Evolutionary conservation across 2,329 filamentous ascomycete species (phyloP).

Genomic region (Fusarium virguliforme): DNA sequence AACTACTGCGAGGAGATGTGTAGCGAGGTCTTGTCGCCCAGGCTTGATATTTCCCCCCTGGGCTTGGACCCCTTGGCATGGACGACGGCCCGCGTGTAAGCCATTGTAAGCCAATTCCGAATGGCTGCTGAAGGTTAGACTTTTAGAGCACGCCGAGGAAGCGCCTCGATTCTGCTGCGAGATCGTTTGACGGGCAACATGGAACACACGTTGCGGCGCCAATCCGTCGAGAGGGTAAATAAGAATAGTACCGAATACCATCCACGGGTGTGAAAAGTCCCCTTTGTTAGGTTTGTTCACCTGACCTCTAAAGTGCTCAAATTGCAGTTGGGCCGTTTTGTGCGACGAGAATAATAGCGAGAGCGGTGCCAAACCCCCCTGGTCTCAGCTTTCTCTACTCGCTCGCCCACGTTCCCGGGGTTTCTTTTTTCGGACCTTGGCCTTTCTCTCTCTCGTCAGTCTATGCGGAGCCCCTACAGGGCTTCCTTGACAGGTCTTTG

Average conservation of each 20-base stretch:
- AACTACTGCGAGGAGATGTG: not conserved
- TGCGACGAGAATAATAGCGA: constrained; percentile 20
- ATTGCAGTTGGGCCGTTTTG: constrained; percentile 41
- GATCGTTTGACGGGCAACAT: constrained; percentile 16
- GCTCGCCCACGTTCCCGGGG: constrained; percentile 17
- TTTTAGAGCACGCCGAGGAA: constrained; percentile 19
- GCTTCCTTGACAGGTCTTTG: constrained; percentile 45
- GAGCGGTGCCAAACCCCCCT: constrained; percentile 39
- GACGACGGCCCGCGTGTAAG: constrained; percentile 34
- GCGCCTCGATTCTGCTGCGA: not conserved
- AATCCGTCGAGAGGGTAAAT: not conserved
- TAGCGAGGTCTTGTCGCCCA: not conserved
- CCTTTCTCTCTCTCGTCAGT: constrained; percentile 20
- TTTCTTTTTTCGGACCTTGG: constrained; percentile 22
- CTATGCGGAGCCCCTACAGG: constrained; percentile 11
- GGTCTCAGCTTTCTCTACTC: constrained; percentile 38
- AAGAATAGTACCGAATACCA: constrained; percentile 22
- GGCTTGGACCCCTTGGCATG: constrained; percentile 4
- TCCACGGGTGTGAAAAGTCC: not conserved
- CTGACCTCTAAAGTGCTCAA: constrained; percentile 33
- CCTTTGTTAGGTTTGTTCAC: constrained; percentile 38
- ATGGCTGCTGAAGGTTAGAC: constrained; percentile 28
- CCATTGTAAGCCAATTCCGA: constrained; percentile 22
- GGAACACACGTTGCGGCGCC: constrained; percentile 9
- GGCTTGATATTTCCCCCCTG: not conserved